Evolutionary conservation across 768 basidiomycete genomes (phyloP), one percentile per base, ranked within the genome.

Genomic region (Agaricus bisporus): DNA sequence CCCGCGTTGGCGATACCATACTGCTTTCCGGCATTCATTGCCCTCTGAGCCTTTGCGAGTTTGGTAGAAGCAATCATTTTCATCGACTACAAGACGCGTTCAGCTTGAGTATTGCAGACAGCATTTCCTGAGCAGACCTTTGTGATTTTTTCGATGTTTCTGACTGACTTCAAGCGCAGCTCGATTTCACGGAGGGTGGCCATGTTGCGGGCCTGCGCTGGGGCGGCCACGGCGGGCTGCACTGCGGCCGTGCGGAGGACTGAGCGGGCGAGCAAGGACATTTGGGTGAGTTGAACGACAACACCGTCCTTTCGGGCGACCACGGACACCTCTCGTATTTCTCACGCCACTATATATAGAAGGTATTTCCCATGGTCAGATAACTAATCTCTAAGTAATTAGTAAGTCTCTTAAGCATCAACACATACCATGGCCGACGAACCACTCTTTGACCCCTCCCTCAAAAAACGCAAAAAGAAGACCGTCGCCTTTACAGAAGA

Each of bases 21-120:
- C 65, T 85, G 71, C 80, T 98, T 98, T 61, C 94, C 97, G 53
- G 81, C 81, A 59, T 76, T 74, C 94, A 98, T 97, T 58, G 95
- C 93, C 62, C 87, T 82, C 78, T 98, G 95, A 48, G 97, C 97
- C 74, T 95, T 94, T 63, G 86, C 82, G 35, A 99, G 86, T 71
- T 95, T 94, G 49, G 95, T 95, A 48, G 95, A 98, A 54, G 95
- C 95, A 79, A 98, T 95, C 83, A 99, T 95, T 81, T 97, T 95
- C 92, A 97, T 95, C 47, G 93, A 95, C 92, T 94, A 64, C 12
- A 65, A 43, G 15, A 17, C 18, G 39, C 39, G n/a, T 38, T 54
- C n/a, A 39, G 35, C 25, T 15, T 49, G 14, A 4, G 4, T n/a
- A 18, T 14, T 8, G 18, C 10, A 18, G 5, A 15, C 20, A 7